These are phyloP conservation scores for Neofusicoccum cordaticola DNA, from an alignment of 2,329 filamentous ascomycete species.

Conservation along the genomic window DNA sequence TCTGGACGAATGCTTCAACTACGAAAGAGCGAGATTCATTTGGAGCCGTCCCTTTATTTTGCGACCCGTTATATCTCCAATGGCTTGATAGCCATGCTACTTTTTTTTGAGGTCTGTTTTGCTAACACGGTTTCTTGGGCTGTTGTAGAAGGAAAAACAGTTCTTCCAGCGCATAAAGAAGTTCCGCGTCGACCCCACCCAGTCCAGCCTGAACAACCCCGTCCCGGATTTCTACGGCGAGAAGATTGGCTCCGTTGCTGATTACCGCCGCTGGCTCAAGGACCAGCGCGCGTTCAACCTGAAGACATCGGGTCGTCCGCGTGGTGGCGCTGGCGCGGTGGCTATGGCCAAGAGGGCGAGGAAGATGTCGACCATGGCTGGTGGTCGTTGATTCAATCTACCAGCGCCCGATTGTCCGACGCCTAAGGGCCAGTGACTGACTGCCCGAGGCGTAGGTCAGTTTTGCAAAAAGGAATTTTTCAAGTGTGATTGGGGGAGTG, in stretches of 20 bases:
- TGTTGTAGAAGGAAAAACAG: conserved; percentile 76
- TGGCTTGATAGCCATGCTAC: too few species aligned
- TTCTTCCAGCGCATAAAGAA: conserved; percentile 91
- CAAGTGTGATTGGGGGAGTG: too few species aligned
- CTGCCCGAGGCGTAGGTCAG: too few species aligned
- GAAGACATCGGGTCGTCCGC: conserved; percentile 58
- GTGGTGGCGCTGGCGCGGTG: conserved; percentile 54
- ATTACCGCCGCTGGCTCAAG: conserved; percentile 94
- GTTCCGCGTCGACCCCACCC: conserved; percentile 85
- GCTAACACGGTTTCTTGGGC: neutral
- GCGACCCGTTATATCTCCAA: too few species aligned
- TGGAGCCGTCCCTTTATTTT: too few species aligned
- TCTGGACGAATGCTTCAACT: too few species aligned
- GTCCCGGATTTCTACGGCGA: conserved; percentile 98
- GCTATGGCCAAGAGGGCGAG: conserved; percentile 6
- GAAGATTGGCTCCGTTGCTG: conserved; percentile 90
- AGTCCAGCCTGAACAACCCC: conserved; percentile 86
- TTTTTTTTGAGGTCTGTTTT: neutral
- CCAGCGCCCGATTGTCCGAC: too few species aligned
- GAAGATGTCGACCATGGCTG: neutral
- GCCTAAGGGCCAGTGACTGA: too few species aligned
- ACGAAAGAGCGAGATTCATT: too few species aligned
- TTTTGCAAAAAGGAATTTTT: too few species aligned
- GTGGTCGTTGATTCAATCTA: neutral
- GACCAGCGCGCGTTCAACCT: conserved; percentile 92